Evolutionary conservation across 768 basidiomycete species (phyloP).

Genomic region (Infundibulicybe gibba): DNA sequence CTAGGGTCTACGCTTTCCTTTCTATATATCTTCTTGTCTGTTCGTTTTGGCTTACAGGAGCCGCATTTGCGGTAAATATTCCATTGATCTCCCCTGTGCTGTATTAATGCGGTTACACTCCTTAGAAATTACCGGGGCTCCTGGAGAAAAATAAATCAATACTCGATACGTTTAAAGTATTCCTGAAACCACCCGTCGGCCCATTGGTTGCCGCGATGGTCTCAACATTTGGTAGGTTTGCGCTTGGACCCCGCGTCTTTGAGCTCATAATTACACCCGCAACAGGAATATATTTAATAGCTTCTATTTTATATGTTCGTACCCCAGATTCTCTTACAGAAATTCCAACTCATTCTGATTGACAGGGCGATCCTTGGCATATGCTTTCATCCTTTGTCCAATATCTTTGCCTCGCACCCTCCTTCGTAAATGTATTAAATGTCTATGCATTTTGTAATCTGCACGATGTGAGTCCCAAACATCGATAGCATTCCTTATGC

Average conservation of each 20-base stretch:
- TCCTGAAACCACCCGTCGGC: conserved; percentile 66
- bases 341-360: conserved; percentile 6
- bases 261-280: conserved; percentile 68
- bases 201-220: conserved; percentile 82
- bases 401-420: conserved; percentile 88
- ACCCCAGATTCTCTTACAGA: conserved; percentile 1
- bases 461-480: background rate
- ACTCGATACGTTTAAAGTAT: background rate
- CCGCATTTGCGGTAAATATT: too few species aligned
- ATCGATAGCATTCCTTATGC: conserved; percentile 1
- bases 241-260: conserved; percentile 42
- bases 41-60: background rate
- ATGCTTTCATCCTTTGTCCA: conserved; percentile 95
- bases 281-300: conserved; percentile 82
- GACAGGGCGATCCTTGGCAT: conserved; percentile 94
- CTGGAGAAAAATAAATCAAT: too few species aligned
- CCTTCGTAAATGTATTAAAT: conserved; percentile 90
- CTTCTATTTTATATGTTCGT: conserved; percentile 84
- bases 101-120: too few species aligned
- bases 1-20: background rate
- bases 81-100: too few species aligned
- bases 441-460: conserved; percentile 66
- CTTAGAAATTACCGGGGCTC: too few species aligned
- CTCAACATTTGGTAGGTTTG: conserved; percentile 44
- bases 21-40: background rate